Evolutionary conservation across 2,329 filamentous ascomycete genomes (phyloP).

Genomic region (Esteya vermicola): DNA sequence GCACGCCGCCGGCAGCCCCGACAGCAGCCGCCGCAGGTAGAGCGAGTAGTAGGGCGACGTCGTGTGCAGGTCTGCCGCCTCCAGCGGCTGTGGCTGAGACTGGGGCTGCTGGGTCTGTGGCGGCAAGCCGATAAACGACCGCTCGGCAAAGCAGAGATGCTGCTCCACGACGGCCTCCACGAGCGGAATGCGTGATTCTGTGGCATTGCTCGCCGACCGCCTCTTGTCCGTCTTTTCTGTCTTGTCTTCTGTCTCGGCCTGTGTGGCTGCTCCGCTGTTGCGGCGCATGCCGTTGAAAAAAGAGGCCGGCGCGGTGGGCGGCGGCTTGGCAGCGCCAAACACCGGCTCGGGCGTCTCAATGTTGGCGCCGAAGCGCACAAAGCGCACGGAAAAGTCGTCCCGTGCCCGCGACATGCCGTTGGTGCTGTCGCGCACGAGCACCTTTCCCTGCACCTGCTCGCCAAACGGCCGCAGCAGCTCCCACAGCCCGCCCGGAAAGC

Average conservation of each 20-base stretch:
- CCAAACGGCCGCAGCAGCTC: constrained; percentile 84
- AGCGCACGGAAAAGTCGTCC: constrained; percentile 84
- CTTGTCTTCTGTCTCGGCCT: constrained; percentile 11
- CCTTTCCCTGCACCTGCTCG: constrained; percentile 73
- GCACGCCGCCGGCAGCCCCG: constrained; percentile 60
- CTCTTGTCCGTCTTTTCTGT: not conserved
- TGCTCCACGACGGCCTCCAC: constrained; percentile 71
- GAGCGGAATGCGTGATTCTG: constrained; percentile 40
- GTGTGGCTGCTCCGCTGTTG: not conserved
- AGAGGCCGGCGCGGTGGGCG: constrained; percentile 4
- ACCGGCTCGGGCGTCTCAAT: constrained; percentile 34
- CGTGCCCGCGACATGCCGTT: constrained; percentile 68
- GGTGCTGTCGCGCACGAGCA: constrained; percentile 83
- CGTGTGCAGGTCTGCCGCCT: constrained; percentile 27
- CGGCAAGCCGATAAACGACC: constrained; percentile 28
- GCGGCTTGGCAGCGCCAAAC: constrained; percentile 17
- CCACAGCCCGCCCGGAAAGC: constrained; percentile 67
- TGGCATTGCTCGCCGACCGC: constrained; percentile 3
- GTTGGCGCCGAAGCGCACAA: constrained; percentile 54
- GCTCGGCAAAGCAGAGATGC: constrained; percentile 65
- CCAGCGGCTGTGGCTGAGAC: constrained; percentile 20
- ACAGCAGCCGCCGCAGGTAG: constrained; percentile 72
- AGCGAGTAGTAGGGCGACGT: constrained; percentile 73
- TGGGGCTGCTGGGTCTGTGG: constrained; percentile 3
- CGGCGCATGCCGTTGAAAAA: constrained; percentile 1